phyloP scores from a whole-genome alignment of 1,284 basidiomycete species.

The Cryptococcus amylolentus region DNA sequence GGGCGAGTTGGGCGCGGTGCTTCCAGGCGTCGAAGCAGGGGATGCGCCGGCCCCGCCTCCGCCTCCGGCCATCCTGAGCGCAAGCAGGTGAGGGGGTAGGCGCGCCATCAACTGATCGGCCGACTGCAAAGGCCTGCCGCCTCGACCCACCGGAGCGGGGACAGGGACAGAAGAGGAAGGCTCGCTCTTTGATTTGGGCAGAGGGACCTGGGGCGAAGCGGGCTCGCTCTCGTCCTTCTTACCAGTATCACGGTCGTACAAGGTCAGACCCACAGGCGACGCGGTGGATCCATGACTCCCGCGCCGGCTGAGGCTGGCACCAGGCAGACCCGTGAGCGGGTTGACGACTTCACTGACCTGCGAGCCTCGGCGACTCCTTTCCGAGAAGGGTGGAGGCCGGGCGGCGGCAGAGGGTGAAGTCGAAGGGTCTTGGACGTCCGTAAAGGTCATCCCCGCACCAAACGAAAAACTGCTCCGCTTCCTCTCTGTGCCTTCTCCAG shows the following conservation, averaged over 20 bases:
- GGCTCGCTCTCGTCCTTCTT: neutral
- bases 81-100: slow-evolving; percentile 44
- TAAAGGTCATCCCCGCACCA: slow-evolving; percentile 1
- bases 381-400: neutral
- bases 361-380: slow-evolving; percentile 14
- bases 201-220: slow-evolving; percentile 16
- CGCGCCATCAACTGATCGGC: slow-evolving; percentile 39
- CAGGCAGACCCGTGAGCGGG: slow-evolving; percentile 41
- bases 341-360: slow-evolving; percentile 43
- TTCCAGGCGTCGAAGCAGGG: neutral
- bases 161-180: slow-evolving; percentile 3
- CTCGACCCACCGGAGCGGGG: neutral
- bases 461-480: slow-evolving; percentile 14
- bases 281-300: too few relatives aligned
- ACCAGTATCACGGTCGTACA: neutral
- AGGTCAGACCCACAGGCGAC: too few relatives aligned
- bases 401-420: too few relatives aligned
- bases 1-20: slow-evolving; percentile 13
- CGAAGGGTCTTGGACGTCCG: neutral
- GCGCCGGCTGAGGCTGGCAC: slow-evolving; percentile 7
- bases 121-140: slow-evolving; percentile 11
- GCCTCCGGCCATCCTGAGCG: slow-evolving; percentile 27
- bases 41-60: slow-evolving; percentile 6
- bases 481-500: slow-evolving; percentile 23
- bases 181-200: slow-evolving; percentile 9